Evolutionary conservation across 2,329 filamentous ascomycete genomes (phyloP), one percentile per base, ranked within the genome.

Genomic region (Cordyceps cicadae): DNA sequence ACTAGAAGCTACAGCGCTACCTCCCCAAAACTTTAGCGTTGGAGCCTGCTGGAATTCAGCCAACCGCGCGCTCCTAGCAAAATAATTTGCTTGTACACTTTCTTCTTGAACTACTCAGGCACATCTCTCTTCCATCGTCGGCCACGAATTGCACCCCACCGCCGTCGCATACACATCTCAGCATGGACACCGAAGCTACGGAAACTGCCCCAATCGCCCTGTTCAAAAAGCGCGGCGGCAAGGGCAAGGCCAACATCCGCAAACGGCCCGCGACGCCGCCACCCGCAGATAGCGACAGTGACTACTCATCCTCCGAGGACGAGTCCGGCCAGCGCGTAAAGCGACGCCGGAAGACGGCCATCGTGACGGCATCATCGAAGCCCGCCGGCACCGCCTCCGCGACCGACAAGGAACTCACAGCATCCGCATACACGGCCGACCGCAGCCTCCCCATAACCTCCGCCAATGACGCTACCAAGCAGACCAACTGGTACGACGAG

Each of bases 401-500:
- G 21, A 15, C 41, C 32, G 9, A 26, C 45, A 65, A 64, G 32
- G 77, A 82, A 32, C 71, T 79, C 26, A 74, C 76, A 15, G 75
- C 83, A 62, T 81, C 83, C 52, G 74, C 81, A 64, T 83, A 82
- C 73, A 73, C 80, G 57, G 83, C 87, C 61, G 82, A 90, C 72
- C 80, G 87, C 65, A 81, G 77, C 61, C 74, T 84, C 26, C 79
- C 80, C 64, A 85, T 91, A 67, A 79, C 85, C 67, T 81, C 80
- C 64, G 83, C 83, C 67, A 93, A 93, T 72, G 92, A 97, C 71
- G 93, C 94, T 21, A 97, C 93, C 1, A 96, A 95, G 69, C 83
- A 87, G 49, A 88, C 83, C 60, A 90, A 96, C 71, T 97, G 92
- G 92, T 94, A 88, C 74, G 92, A 96, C 63, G 89, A 93, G 62